Base-by-base conservation (phyloP, 2,329 filamentous ascomycete species). In the Colletotrichum salicis region DNA sequence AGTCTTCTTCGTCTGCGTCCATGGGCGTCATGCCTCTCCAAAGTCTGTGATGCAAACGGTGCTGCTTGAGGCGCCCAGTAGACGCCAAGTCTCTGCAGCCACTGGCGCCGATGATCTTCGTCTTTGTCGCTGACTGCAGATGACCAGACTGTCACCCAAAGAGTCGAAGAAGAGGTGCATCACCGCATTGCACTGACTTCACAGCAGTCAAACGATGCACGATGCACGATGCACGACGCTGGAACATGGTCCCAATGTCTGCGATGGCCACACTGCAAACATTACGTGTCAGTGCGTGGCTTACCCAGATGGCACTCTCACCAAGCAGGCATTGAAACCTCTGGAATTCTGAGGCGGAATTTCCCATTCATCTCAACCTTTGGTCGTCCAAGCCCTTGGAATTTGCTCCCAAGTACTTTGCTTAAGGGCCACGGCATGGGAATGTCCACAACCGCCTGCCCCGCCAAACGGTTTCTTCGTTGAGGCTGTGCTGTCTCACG, bases 401-500 rank as follows among this genome's bases (percentile, higher is more conserved):
- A 11, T 19, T 55, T 55, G 19, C 35, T 57, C 19, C 51, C 15
- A 37, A 57, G 22, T 27, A 11, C 24, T 27, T 27, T 27, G 24
- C 3, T 1, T 27, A 10, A 13, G 3, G 12, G n/a, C 19, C 5
- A 3, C 5, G 19, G 24, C 19, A 6, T 27, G 13, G 22, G 5
- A 8, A 59, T 57, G 13, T 68, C 27, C 33, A 6, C 48, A 19
- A 15, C 24, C 33, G 7, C n/a, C 33, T 24, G 10, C 37, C 56
- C 63, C 56, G 33, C 29, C 31, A 33, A 48, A 37, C 7, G 52
- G 24, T n/a, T 41, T 55, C 35, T 27, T 45, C 31, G 12, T 8
- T 27, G 64, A 48, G 58, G 69, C 64, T 63, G 58, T 45, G 68
- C 41, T 35, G 57, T 58, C 65, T 71, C 68, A 54, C 64, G 58